Conservation (phyloP, 2,329 filamentous ascomycete species). For the Endocalyx cinctus region DNA sequence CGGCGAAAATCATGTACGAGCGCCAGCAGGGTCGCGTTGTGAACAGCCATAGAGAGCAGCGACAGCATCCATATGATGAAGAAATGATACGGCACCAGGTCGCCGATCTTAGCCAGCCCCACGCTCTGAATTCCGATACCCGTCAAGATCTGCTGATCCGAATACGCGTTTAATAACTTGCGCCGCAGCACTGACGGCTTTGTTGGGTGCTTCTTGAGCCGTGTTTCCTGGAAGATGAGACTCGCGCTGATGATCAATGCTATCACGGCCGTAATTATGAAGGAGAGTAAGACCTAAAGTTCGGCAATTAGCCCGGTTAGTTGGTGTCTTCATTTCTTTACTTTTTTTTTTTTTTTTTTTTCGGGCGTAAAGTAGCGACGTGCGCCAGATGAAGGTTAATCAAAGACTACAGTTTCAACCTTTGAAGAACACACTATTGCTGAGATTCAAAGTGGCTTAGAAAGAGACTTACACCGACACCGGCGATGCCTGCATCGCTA, state of each 20-base stretch:
- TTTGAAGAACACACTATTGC: too few relatives aligned
- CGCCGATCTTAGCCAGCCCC: constrained; percentile 54
- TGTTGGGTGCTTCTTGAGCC: constrained; percentile 32
- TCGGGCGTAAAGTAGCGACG: background rate
- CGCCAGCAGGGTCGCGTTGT: constrained; percentile 61
- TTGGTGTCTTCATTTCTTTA: background rate
- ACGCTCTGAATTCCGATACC: constrained; percentile 65
- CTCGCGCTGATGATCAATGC: constrained; percentile 50
- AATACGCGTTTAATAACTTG: constrained; percentile 61
- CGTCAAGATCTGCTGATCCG: constrained; percentile 64
- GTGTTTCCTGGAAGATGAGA: constrained; percentile 52
- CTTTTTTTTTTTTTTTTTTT: too few relatives aligned
- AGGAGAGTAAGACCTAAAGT: constrained; percentile 55
- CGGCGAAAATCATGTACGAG: constrained; percentile 62
- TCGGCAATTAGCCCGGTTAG: background rate
- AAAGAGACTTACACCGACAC: constrained; percentile 39
- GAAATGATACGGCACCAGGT: constrained; percentile 63
- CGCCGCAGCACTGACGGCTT: constrained; percentile 51
- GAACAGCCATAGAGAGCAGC: constrained; percentile 59
- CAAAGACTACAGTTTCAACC: too few relatives aligned
- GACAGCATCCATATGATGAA: constrained; percentile 68
- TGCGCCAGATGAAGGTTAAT: constrained; percentile 1
- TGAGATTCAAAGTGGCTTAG: too few relatives aligned
- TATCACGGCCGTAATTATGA: constrained; percentile 59
- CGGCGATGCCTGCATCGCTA: constrained; percentile 47